Percentiles rank a stretch among this genome's conserved stretches.
These are phyloP conservation scores for Alectoria sarmentosa DNA, from an alignment of 495 filamentous ascomycete species.

Conservation along the genomic window DNA sequence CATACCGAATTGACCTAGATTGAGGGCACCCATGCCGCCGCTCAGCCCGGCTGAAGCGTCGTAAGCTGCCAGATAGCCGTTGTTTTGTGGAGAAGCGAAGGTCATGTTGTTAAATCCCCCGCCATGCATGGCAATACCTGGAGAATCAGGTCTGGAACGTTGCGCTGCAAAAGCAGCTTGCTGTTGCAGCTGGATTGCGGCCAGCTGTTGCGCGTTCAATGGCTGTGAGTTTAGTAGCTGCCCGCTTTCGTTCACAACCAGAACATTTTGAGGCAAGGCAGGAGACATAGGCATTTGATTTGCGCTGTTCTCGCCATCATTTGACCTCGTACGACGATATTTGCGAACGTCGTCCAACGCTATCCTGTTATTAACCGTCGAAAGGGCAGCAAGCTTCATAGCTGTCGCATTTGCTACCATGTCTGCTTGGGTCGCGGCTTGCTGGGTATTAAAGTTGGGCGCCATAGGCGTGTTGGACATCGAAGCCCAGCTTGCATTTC, in stretches of 20 bases:
- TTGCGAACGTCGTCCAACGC: constrained; percentile 93
- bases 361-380: constrained; percentile 97
- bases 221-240: constrained; percentile 80
- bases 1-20: constrained; percentile 66
- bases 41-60: constrained; percentile 68
- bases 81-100: constrained; percentile 88
- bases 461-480: constrained; percentile 98
- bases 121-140: constrained; percentile 77
- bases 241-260: constrained; percentile 90
- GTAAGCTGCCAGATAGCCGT: constrained; percentile 88
- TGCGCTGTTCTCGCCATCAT: constrained; percentile 60
- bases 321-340: constrained; percentile 84
- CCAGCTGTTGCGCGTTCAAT: constrained; percentile 74
- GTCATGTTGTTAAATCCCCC: constrained; percentile 56
- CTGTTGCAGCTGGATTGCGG: constrained; percentile 80
- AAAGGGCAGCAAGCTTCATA: constrained; percentile 96
- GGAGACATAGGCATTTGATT: constrained; percentile 43
- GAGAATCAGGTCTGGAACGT: constrained; percentile 88
- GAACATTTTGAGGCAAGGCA: constrained; percentile 49
- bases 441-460: constrained; percentile 61
- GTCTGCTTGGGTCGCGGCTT: constrained; percentile 69
- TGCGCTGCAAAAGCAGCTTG: constrained; percentile 67
- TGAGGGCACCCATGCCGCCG: constrained; percentile 64
- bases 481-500: constrained; percentile 92
- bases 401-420: constrained; percentile 99